These are phyloP conservation scores for Ophiostoma quercus DNA, from an alignment of 2,329 filamentous ascomycete genomes.

Conservation along the genomic window DNA sequence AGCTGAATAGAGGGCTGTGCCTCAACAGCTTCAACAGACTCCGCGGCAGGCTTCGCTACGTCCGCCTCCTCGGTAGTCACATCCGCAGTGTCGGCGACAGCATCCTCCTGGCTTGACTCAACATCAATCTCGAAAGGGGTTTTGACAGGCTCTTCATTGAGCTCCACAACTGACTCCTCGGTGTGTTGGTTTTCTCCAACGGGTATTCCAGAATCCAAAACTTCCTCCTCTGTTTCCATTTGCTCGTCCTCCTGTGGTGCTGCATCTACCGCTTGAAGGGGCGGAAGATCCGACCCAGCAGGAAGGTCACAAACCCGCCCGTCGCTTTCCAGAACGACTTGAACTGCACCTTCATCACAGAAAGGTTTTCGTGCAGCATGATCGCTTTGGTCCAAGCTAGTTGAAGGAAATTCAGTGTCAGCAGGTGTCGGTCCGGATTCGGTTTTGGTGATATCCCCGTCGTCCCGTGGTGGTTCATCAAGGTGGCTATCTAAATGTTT, in stretches of 20 bases:
- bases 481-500: conserved; percentile 10
- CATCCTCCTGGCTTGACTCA: not conserved
- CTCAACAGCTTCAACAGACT: not conserved
- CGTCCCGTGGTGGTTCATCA: conserved; percentile 2
- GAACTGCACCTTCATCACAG: conserved; percentile 14
- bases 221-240: conserved; percentile 6
- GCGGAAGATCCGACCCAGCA: conserved; percentile 10
- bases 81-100: not conserved
- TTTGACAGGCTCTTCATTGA: conserved; percentile 17
- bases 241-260: conserved; percentile 4
- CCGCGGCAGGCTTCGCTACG: not conserved
- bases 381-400: conserved; percentile 13
- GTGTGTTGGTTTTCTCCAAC: conserved; percentile 6
- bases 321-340: conserved; percentile 17
- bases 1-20: conserved; percentile 1
- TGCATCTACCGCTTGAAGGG: conserved; percentile 15
- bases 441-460: conserved; percentile 15
- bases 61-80: conserved; percentile 5
- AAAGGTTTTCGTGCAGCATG: conserved; percentile 15
- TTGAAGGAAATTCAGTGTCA: conserved; percentile 14
- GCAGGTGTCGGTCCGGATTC: conserved; percentile 14
- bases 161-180: conserved; percentile 7
- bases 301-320: conserved; percentile 16
- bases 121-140: not conserved
- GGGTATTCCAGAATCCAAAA: conserved; percentile 17